Conservation (phyloP, 169 alveolate genomes). For the Besnoitia besnoiti region DNA sequence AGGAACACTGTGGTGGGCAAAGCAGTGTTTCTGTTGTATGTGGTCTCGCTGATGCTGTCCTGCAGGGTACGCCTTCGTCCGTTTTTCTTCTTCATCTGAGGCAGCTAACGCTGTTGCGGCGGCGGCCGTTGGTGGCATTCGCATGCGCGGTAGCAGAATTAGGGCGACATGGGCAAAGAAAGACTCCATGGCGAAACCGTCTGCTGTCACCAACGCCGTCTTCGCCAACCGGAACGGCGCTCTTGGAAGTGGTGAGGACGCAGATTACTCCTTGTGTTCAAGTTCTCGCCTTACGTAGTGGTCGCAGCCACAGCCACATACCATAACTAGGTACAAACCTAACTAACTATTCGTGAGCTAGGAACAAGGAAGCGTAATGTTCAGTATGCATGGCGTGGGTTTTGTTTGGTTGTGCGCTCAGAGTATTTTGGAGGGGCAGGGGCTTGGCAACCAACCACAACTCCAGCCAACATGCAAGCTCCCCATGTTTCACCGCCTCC, state of each 20-base stretch:
- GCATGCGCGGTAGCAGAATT: conserved; percentile 75
- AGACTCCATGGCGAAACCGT: conserved; percentile 74
- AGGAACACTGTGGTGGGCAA: too few species aligned
- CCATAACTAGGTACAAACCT: too few species aligned
- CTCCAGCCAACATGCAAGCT: not conserved
- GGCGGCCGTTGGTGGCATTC: conserved; percentile 67
- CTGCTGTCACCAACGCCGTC: not conserved
- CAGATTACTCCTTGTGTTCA: too few species aligned
- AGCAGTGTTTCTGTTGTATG: too few species aligned
- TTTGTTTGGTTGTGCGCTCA: not conserved
- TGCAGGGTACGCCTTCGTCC: conserved; percentile 77
- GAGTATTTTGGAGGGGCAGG: not conserved
- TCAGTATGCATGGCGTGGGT: too few species aligned
- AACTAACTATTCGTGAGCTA: too few species aligned
- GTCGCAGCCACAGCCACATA: too few species aligned
- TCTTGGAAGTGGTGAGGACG: not conserved
- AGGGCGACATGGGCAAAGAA: conserved; percentile 80
- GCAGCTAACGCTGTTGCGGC: conserved; percentile 75
- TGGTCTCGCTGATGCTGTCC: too few species aligned
- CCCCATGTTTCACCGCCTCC: not conserved
- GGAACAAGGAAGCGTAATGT: too few species aligned
- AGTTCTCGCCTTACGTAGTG: too few species aligned
- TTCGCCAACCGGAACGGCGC: not conserved
- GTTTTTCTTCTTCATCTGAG: conserved; percentile 70
- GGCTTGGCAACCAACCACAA: not conserved